Percentiles rank a stretch among this genome's conserved stretches.
These are phyloP conservation scores for Populus simonii DNA, from an alignment of 345 rosid genomes.

Conservation along the genomic window DNA sequence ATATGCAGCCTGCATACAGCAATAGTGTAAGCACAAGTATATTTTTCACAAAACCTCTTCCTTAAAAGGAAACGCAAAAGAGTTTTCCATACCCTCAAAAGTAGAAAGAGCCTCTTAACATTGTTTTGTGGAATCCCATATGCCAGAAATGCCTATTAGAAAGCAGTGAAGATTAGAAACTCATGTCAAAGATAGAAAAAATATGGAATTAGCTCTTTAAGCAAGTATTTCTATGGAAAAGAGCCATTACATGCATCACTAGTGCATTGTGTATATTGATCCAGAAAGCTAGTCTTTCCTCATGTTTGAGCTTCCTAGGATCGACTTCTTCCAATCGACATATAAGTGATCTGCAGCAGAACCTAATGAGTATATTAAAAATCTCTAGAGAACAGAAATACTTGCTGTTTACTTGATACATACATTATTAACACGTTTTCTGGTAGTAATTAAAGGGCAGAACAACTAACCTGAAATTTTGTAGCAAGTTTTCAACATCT, in stretches of 20 bases:
- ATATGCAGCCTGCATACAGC: conserved; percentile 75
- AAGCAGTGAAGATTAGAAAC: conserved; percentile 7
- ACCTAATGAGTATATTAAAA: conserved; percentile 4
- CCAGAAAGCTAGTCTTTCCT: conserved; percentile 96
- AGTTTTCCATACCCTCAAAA: conserved; percentile 57
- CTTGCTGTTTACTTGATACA: neutral
- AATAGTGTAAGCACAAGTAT: conserved; percentile 15
- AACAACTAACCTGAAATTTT: conserved; percentile 71
- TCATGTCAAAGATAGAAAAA: conserved; percentile 12
- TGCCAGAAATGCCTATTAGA: conserved; percentile 72
- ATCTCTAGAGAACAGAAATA: conserved; percentile 4
- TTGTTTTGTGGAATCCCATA: conserved; percentile 90
- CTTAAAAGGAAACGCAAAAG: neutral
- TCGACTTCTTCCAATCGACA: conserved; percentile 69
- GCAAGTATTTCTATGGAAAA: neutral
- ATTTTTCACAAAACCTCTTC: neutral
- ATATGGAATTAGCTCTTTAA: neutral
- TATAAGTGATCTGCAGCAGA: conserved; percentile 60
- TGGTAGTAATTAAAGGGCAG: neutral
- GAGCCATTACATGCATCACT: conserved; percentile 86
- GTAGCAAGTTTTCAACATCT: conserved; percentile 75
- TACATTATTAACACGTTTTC: neutral
- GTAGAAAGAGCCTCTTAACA: conserved; percentile 72
- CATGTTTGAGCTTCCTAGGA: conserved; percentile 74
- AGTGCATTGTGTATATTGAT: conserved; percentile 88